A percentile compares a stretch with the other conserved stretches of the same genome.
These are phyloP conservation scores for Trichosporon ovoides DNA, from an alignment of 1,284 basidiomycete genomes.

Conservation along the genomic window DNA sequence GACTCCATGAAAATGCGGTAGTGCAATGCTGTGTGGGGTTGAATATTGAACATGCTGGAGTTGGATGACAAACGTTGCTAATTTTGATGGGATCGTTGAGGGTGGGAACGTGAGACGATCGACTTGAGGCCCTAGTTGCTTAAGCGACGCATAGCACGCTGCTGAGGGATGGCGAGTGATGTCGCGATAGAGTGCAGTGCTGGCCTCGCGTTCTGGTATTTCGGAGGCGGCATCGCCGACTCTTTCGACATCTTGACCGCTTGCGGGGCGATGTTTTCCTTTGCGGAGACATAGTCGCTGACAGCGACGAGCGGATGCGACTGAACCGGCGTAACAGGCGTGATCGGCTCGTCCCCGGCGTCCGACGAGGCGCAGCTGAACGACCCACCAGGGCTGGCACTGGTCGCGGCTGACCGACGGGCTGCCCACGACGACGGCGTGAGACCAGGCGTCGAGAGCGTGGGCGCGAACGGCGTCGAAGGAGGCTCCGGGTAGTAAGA, in stretches of 20 bases:
- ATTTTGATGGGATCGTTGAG: neutral
- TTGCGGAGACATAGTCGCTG: slow-evolving; percentile 26
- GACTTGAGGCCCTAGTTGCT: slow-evolving; percentile 28
- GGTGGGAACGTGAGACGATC: neutral
- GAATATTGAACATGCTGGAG: slow-evolving; percentile 14
- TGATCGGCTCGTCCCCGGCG: slow-evolving; percentile 47
- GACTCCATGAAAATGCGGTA: slow-evolving; percentile 8
- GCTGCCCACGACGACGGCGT: slow-evolving; percentile 38
- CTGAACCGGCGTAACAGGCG: slow-evolving; percentile 46
- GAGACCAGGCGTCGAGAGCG: slow-evolving; percentile 39
- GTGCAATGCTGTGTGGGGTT: slow-evolving; percentile 12
- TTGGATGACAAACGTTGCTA: neutral
- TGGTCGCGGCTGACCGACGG: slow-evolving; percentile 17
- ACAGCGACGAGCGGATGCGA: slow-evolving; percentile 28
- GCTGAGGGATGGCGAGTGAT: slow-evolving; percentile 23
- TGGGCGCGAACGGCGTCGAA: slow-evolving; percentile 33
- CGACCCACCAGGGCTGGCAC: slow-evolving; percentile 36
- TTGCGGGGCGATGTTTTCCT: slow-evolving; percentile 44
- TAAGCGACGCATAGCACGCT: slow-evolving; percentile 30
- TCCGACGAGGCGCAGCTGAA: slow-evolving; percentile 45
- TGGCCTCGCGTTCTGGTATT: slow-evolving; percentile 18
- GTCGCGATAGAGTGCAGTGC: slow-evolving; percentile 28
- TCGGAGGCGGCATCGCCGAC: slow-evolving; percentile 15
- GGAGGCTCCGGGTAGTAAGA: slow-evolving; percentile 38
- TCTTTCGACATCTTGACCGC: slow-evolving; percentile 15